Conservation (phyloP, 2,329 filamentous ascomycete species). For the Trichoderma afroharzianum region DNA sequence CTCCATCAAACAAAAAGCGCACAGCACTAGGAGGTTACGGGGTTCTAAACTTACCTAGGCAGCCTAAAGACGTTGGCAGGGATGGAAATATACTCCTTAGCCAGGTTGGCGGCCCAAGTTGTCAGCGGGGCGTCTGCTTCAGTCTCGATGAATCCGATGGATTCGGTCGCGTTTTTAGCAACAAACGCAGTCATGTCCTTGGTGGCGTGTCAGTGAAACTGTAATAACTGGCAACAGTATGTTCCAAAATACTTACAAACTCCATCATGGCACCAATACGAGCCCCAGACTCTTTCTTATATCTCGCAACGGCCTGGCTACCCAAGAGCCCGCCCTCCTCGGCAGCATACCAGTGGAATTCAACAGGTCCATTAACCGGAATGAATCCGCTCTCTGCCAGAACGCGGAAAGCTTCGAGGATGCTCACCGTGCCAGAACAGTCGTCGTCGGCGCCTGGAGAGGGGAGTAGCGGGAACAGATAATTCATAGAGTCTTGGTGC, state of each 20-base stretch:
- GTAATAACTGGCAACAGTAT: background rate
- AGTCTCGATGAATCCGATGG: constrained; percentile 38
- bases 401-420: constrained; percentile 67
- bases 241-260: constrained; percentile 49
- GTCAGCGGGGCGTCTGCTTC: constrained; percentile 36
- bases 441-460: constrained; percentile 74
- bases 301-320: constrained; percentile 65
- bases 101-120: constrained; percentile 32
- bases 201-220: constrained; percentile 44
- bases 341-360: constrained; percentile 79
- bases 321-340: constrained; percentile 66
- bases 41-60: constrained; percentile 22
- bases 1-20: constrained; percentile 43
- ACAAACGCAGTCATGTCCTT: constrained; percentile 41
- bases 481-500: constrained; percentile 72
- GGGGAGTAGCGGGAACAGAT: constrained; percentile 64
- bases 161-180: constrained; percentile 36
- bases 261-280: constrained; percentile 73
- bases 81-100: constrained; percentile 37
- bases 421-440: constrained; percentile 68
- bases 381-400: constrained; percentile 47
- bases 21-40: constrained; percentile 43
- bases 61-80: constrained; percentile 34
- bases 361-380: constrained; percentile 46
- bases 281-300: constrained; percentile 59